Evolutionary conservation across 495 filamentous ascomycete species (phyloP), one percentile per base, ranked within the genome.

Genomic region (Xylaria palmicola): DNA sequence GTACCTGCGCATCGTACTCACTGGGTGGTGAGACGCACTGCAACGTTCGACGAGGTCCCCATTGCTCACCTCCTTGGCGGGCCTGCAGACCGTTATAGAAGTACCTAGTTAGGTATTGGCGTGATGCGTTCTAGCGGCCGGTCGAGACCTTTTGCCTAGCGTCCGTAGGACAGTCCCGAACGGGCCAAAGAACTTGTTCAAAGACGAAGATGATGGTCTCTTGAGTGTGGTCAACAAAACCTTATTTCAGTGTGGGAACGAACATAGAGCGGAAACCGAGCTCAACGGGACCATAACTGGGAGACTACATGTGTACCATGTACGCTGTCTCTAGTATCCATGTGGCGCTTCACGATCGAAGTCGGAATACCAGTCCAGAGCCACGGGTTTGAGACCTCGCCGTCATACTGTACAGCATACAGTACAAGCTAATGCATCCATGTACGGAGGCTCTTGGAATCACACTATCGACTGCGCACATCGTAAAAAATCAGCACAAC

Each of bases 91-190:
- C 29, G 3, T 20, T 19, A 24, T n/a, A 7, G 12, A 48, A 9
- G 13, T 22, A 15, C 41, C 19, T 15, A 19, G 41, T n/a, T 6
- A 26, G 37, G 29, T 36, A 58, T 58, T 58, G 43, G 27, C 29
- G 20, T 58, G 19, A 20, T 48, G 43, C 43, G 39, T 58, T 19
- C 29, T 29, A 37, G 41, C 41, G 55, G 34, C 55, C 7, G 29
- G 41, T 58, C 55, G 41, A 48, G 55, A 58, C 43, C 40, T 2
- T n/a, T 45, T 27, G 34, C 20, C 30, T 26, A 54, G 12, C 34
- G 29, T 13, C 17, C 17, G 10, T 36, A 34, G 27, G 48, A 36
- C 27, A 7, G n/a, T 32, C 12, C n/a, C 27, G 29, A 51, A 34
- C 12, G 9, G 4, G 12, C 27, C 27, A 49, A 10, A 27, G 26